phyloP scores from a whole-genome alignment of 768 basidiomycete genomes.

The Leccinum subgranulosum region DNA sequence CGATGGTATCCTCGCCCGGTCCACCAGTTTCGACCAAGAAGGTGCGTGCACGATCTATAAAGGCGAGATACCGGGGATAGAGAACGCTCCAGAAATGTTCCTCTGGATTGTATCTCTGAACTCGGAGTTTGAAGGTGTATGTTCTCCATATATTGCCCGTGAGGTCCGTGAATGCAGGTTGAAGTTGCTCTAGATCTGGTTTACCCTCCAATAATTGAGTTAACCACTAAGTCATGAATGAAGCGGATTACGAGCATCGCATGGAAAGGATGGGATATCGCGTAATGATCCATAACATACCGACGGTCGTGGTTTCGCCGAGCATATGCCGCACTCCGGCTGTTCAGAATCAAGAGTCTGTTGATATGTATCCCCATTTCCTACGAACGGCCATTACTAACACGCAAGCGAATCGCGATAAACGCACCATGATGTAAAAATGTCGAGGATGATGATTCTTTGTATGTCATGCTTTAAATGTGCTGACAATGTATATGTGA shows the following conservation, averaged over 20 bases:
- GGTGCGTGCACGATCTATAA: constrained; percentile 64
- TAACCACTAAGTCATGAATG: neutral
- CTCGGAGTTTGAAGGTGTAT: no score
- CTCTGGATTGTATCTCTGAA: constrained; percentile 14
- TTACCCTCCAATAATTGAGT: constrained; percentile 68
- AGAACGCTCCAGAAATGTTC: constrained; percentile 35
- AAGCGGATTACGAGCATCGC: constrained; percentile 2
- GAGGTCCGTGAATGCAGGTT: constrained; percentile 16
- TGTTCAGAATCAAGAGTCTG: constrained; percentile 54
- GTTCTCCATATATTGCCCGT: constrained; percentile 30
- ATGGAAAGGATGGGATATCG: constrained; percentile 87
- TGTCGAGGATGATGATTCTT: constrained; percentile 84
- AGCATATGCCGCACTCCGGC: constrained; percentile 22
- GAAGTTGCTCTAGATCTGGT: constrained; percentile 74
- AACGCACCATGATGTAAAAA: constrained; percentile 37
- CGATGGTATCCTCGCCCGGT: constrained; percentile 62
- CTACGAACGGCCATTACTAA: constrained; percentile 35
- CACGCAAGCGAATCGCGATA: neutral
- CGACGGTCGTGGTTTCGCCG: constrained; percentile 45
- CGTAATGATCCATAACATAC: constrained; percentile 91
- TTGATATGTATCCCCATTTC: constrained; percentile 84
- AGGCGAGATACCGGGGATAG: constrained; percentile 58
- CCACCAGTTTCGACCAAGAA: constrained; percentile 71
- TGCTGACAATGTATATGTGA: constrained; percentile 42
- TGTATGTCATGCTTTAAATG: constrained; percentile 76